Percentiles rank a stretch among this genome's conserved stretches.
Evolutionary conservation across 208 protist genomes (phyloP).

Genomic region (Trichomonas vaginalis): DNA sequence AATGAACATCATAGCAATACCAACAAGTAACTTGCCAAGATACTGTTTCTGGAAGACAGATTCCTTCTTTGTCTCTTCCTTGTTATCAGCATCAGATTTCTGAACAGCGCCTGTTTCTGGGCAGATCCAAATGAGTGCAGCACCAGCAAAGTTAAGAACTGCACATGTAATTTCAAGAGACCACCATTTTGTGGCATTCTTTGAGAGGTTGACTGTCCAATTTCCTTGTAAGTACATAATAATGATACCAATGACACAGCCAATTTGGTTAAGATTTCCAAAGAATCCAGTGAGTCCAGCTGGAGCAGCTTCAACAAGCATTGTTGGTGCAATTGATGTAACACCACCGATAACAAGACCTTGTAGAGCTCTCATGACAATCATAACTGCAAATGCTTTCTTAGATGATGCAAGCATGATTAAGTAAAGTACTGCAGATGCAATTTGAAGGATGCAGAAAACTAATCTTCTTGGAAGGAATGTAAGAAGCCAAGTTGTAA

Average conservation of each 20-base stretch:
- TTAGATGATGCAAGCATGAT: background rate
- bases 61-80: background rate
- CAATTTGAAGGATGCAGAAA: background rate
- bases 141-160: background rate
- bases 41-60: background rate
- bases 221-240: background rate
- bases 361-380: background rate
- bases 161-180: background rate
- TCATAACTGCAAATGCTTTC: background rate
- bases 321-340: background rate
- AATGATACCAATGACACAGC: background rate
- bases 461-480: background rate
- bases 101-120: background rate
- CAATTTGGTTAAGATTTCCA: background rate
- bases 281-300: background rate
- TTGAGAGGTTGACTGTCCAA: background rate
- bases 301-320: background rate
- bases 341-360: background rate
- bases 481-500: background rate
- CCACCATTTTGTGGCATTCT: background rate
- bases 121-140: background rate
- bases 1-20: conserved; percentile 15
- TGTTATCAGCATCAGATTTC: background rate
- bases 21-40: background rate
- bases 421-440: background rate